Base-by-base conservation (phyloP, 2,329 filamentous ascomycete genomes). In the Aspergillus sp. region DNA sequence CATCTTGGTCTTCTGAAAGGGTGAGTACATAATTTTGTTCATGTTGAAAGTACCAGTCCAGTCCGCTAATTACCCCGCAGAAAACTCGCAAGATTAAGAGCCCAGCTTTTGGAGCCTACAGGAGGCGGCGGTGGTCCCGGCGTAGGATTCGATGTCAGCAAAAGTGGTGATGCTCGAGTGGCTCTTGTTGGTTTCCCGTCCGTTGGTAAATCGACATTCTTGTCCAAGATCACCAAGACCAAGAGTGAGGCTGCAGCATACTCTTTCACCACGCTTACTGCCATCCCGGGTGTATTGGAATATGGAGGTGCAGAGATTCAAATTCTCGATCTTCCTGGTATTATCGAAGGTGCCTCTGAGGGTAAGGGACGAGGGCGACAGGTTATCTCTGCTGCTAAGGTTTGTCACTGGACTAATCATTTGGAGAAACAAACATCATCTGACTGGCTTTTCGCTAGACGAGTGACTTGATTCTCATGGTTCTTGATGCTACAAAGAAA, bases 221-320 rank as follows among this genome's bases (percentile, higher is more conserved):
- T 98, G n/a, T 96, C 90, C 39, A 96, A 97, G 64, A 94, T 98
- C 65, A 98, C 93, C 39, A 97, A 95, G 72, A 98, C 94, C 33
- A 90, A 89, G 62, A 95, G 90, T 40, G 91, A 96, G 66, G 90
- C 96, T 27, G 93, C 93, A 1, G 88, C 93, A 0, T 98, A 98
- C 65, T 84, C 91, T 44, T 98, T 98, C 80, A 98, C 93, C 8
- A 98, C 93, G 1, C 76, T 98, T 36, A 98, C 93, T 7, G 94
- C 93, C 31, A 98, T 98, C 55, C 93, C 93, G 1, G 93, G 93
- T 56, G 94, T 98, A 33, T 79, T 98, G 43, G 91, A 96, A 73
- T 98, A 98, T 70, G 93, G 90, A 9, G 94, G 93, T 42, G 93
- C 93, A 1, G 94, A 98, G 70, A 97, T 98, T 53, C 93, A 98